Conservation (phyloP, 176 grass and related monocot species). For the Paspalum vaginatum region DNA sequence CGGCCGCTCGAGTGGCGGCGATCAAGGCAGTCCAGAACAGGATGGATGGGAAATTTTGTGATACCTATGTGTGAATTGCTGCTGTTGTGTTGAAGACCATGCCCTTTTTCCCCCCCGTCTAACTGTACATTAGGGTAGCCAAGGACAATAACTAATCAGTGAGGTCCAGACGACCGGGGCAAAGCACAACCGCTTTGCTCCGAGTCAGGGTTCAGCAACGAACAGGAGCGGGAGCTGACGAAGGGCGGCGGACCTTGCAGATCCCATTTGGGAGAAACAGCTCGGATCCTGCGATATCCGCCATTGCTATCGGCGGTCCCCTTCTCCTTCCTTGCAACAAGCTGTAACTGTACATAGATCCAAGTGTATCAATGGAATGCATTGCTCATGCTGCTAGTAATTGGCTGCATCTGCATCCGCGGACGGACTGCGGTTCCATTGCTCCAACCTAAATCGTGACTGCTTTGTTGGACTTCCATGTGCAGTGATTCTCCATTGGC, state of each 20-base stretch:
- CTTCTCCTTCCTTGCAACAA: conserved; percentile 45
- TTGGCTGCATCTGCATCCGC: no score
- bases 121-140: conserved; percentile 70
- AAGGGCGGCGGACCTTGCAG: conserved; percentile 31
- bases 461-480: conserved; percentile 52
- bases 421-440: conserved; percentile 10
- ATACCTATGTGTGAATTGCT: conserved; percentile 53
- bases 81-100: conserved; percentile 27
- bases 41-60: conserved; percentile 73
- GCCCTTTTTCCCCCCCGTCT: conserved; percentile 29
- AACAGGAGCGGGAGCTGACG: conserved; percentile 38
- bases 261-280: conserved; percentile 35
- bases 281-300: conserved; percentile 27
- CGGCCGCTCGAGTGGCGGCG: conserved; percentile 55
- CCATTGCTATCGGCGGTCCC: conserved; percentile 32
- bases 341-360: conserved; percentile 69
- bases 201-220: conserved; percentile 58
- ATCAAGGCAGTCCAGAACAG: conserved; percentile 77
- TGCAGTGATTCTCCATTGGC: conserved; percentile 66
- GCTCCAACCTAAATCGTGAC: conserved; percentile 54
- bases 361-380: conserved; percentile 61
- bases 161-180: conserved; percentile 57
- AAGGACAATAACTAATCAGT: conserved; percentile 63
- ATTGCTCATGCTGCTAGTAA: no score
- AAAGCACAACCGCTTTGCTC: conserved; percentile 50